Evolutionary conservation across 2,329 filamentous ascomycete genomes (phyloP).

Genomic region (Plectosphaerella cucumerina): DNA sequence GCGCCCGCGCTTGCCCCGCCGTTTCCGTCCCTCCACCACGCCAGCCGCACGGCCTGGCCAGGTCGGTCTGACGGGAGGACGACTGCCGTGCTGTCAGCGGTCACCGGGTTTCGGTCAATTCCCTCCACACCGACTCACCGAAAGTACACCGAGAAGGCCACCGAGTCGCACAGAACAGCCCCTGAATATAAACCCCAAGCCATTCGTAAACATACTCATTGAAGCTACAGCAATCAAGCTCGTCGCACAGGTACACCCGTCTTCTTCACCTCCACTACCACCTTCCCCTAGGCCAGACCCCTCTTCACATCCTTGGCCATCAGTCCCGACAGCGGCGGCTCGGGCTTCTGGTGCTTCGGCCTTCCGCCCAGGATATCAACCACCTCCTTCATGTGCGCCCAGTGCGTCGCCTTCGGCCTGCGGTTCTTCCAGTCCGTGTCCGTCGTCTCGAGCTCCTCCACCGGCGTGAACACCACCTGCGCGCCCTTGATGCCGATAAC

Average conservation of each 20-base stretch:
- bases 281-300: slow-evolving; percentile 24
- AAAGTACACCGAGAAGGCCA: too few relatives aligned
- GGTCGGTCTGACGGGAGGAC: too few relatives aligned
- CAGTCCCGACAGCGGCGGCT: slow-evolving; percentile 45
- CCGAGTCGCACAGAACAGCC: too few relatives aligned
- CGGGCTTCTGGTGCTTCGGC: slow-evolving; percentile 46
- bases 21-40: background rate
- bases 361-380: slow-evolving; percentile 83
- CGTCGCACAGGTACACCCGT: background rate
- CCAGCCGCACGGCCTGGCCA: too few relatives aligned
- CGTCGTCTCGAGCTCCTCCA: slow-evolving; percentile 74
- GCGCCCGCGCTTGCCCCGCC: background rate
- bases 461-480: slow-evolving; percentile 79
- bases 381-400: slow-evolving; percentile 73
- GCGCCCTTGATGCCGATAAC: slow-evolving; percentile 94
- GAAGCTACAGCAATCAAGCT: too few relatives aligned
- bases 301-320: slow-evolving; percentile 59
- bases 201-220: too few relatives aligned
- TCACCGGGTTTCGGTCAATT: too few relatives aligned
- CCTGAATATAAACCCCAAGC: too few relatives aligned
- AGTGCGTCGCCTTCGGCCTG: slow-evolving; percentile 79
- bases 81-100: too few relatives aligned
- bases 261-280: background rate
- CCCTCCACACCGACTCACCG: too few relatives aligned
- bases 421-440: slow-evolving; percentile 94